A percentile compares a stretch with the other conserved stretches of the same genome.
Conservation (phyloP, 2,329 filamentous ascomycete genomes). For the Aureobasidium sp. region DNA sequence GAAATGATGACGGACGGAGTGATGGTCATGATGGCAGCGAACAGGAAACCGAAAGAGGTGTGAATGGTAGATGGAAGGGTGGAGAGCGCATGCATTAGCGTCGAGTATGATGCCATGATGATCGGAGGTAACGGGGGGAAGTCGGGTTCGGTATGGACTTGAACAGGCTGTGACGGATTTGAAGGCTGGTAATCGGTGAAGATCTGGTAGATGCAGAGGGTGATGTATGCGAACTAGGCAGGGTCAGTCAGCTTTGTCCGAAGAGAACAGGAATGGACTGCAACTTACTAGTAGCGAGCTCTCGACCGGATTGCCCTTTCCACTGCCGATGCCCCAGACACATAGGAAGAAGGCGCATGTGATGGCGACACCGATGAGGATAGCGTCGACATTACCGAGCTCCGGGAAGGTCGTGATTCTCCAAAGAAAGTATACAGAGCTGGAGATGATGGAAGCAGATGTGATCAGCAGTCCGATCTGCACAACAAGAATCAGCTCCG, state of each 20-base stretch:
- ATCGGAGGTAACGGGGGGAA: slow-evolving; percentile 95
- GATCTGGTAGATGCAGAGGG: slow-evolving; percentile 98
- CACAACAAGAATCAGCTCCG: slow-evolving; percentile 16
- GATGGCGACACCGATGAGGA: slow-evolving; percentile 84
- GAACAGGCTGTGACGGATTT: slow-evolving; percentile 45
- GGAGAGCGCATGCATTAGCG: slow-evolving; percentile 74
- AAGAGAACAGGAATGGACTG: too few species aligned
- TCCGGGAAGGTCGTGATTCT: slow-evolving; percentile 88
- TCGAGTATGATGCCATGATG: slow-evolving; percentile 97
- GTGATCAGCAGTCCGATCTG: slow-evolving; percentile 82
- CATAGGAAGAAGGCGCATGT: slow-evolving; percentile 89
- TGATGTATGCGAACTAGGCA: slow-evolving; percentile 76
- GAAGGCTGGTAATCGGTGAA: slow-evolving; percentile 96
- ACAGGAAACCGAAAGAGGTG: slow-evolving; percentile 76
- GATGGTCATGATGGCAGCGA: slow-evolving; percentile 89
- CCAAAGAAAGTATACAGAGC: slow-evolving; percentile 93
- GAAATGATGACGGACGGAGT: slow-evolving; percentile 95
- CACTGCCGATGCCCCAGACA: slow-evolving; percentile 88
- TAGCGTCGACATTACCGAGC: slow-evolving; percentile 85
- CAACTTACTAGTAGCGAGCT: slow-evolving; percentile 67
- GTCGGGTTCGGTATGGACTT: slow-evolving; percentile 61
- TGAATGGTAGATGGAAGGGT: slow-evolving; percentile 76
- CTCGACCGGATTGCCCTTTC: slow-evolving; percentile 89
- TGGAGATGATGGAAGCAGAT: slow-evolving; percentile 86
- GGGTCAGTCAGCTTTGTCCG: too few species aligned